Base-by-base conservation (phyloP, 2,329 filamentous ascomycete species). In the Paecilomyces fulvus region DNA sequence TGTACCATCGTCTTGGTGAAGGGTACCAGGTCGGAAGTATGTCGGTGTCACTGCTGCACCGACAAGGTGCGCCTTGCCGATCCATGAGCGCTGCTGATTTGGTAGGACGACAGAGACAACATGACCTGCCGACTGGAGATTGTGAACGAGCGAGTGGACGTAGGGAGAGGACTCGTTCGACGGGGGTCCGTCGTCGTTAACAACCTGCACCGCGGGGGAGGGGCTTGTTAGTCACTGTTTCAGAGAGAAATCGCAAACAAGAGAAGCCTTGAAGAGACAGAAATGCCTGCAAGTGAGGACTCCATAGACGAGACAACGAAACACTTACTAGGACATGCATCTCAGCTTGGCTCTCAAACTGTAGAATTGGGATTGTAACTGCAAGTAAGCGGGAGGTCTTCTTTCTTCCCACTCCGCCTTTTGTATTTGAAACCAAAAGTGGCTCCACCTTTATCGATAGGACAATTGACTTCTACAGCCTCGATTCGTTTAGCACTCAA, bases 21-120 rank as follows among this genome's bases (percentile, higher is more conserved):
- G 75, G 2, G 80, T 82, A 11, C 80, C 80, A 0, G 84, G 84
- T 1, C 87, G 87, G 77, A 91, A 96, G 77, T 95, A 96, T 28
- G 83, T 80, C 8, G 91, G 91, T 70, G 87, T 90, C 59, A 95
- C 83, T 9, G 89, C 88, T 71, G 92, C 87, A 56, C 92, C 92
- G 65, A 97, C 91, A 67, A 97, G 89, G 74, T 97, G 94, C 2
- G 94, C 94, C 79, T 99, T 99, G 65, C 92, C 92, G 67, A 99
- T 97, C 94, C 94, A 99, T 56, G 91, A 96, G 60, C 92, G 86
- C 75, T 99, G 94, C 6, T 86, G 87, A 71, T 96, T 84, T 1
- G 94, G 94, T 12, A 99, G 83, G 61, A 94, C 88, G 52, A 99
- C 92, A 7, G 90, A 95, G 59, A 97, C 90, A n/a, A 78, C 80